phyloP scores from a whole-genome alignment of 257 asterid genomes.

The Petunia axillaris region DNA sequence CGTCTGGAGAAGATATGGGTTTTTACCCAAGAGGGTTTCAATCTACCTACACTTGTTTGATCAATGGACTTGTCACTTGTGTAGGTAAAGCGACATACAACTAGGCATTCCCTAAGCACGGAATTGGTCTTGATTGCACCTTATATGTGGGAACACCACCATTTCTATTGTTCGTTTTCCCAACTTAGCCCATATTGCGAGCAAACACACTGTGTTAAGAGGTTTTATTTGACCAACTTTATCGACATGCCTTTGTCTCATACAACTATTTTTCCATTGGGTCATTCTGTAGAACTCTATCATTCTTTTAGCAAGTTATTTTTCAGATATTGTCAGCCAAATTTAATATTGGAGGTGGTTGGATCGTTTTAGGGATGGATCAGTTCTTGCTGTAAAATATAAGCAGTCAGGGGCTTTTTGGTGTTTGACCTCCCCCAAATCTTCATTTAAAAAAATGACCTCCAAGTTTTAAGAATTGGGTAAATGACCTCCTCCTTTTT shows the following conservation, averaged over 20 bases:
- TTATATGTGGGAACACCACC: background rate
- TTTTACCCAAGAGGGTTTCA: constrained; percentile 97
- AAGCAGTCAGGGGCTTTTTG: background rate
- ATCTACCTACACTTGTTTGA: constrained; percentile 65
- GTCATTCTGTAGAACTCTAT: background rate
- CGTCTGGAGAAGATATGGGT: constrained; percentile 94
- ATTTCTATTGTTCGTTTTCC: background rate
- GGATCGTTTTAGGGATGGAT: background rate
- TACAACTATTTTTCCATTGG: background rate
- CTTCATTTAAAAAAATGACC: too few relatives aligned
- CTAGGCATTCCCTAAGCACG: background rate
- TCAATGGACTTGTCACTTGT: background rate
- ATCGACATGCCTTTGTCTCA: constrained; percentile 7
- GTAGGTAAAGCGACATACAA: background rate
- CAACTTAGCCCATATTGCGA: background rate
- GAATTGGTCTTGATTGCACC: background rate
- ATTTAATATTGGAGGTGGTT: constrained; percentile 12
- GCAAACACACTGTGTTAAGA: background rate
- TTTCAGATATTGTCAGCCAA: background rate
- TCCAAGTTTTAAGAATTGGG: too few relatives aligned
- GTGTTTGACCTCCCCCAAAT: too few relatives aligned
- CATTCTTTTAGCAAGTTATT: background rate
- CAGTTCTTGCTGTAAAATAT: constrained; percentile 15
- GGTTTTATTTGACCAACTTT: constrained; percentile 2
- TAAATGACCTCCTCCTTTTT: too few relatives aligned